Evolutionary conservation across 1,284 basidiomycete genomes (phyloP).

Genomic region (Entoloma clypeatum): DNA sequence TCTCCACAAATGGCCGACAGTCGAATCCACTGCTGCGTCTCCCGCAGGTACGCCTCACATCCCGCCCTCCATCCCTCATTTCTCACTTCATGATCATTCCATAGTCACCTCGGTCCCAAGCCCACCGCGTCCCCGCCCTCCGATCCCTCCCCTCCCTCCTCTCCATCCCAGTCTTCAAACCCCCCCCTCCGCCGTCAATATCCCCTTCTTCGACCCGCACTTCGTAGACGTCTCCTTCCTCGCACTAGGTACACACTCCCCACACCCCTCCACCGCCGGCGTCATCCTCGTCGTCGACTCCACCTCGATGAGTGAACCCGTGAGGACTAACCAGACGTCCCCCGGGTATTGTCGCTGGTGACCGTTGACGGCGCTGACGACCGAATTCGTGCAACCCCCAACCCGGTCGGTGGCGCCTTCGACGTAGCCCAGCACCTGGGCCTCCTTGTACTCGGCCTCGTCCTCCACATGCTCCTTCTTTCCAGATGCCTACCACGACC

Average conservation of each 20-base stretch:
- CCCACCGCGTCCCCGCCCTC: constrained; percentile 46
- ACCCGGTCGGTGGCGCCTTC: constrained; percentile 57
- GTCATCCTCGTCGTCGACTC: constrained; percentile 60
- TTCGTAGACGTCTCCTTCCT: constrained; percentile 49
- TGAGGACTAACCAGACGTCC: constrained; percentile 45
- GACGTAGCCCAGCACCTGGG: constrained; percentile 50
- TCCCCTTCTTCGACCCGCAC: constrained; percentile 56
- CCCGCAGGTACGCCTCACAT: constrained; percentile 34
- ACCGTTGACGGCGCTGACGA: constrained; percentile 63
- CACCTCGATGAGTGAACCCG: constrained; percentile 53
- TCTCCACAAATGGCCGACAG: constrained; percentile 44
- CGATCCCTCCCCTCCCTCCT: constrained; percentile 49
- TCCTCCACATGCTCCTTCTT: constrained; percentile 62
- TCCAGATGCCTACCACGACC: constrained; percentile 49
- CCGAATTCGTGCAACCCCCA: constrained; percentile 60
- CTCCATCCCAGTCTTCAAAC: constrained; percentile 57
- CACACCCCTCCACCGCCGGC: constrained; percentile 51
- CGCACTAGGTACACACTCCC: constrained; percentile 39
- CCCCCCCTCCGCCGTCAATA: constrained; percentile 49
- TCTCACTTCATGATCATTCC: not conserved
- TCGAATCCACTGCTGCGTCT: constrained; percentile 49
- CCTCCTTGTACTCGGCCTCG: constrained; percentile 57
- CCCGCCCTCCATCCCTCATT: not conserved
- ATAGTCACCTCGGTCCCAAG: constrained; percentile 33
- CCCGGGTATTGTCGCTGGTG: constrained; percentile 62